Conservation (phyloP, 345 rosid genomes). For the Aurinia saxatilis region DNA sequence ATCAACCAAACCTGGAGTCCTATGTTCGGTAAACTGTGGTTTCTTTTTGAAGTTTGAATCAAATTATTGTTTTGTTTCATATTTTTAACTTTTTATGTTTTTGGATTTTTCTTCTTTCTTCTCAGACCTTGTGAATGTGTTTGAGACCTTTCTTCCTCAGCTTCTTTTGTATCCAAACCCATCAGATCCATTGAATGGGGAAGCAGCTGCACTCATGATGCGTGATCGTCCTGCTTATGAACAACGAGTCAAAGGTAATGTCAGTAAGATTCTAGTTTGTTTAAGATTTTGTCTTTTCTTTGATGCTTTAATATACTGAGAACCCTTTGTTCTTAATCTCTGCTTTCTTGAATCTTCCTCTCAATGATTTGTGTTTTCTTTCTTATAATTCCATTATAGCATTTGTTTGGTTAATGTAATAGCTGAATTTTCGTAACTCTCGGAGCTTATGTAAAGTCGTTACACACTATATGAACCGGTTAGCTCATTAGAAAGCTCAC, state of each 20-base stretch:
- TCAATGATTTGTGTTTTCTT: neutral
- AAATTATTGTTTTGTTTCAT: neutral
- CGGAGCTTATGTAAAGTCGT: neutral
- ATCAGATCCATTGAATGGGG: conserved; percentile 93
- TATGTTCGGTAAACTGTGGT: conserved; percentile 66
- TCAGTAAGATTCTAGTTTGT: too few relatives aligned
- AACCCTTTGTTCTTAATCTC: neutral
- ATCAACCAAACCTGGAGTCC: conserved; percentile 99
- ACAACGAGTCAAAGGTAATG: conserved; percentile 82
- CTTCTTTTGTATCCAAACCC: conserved; percentile 97
- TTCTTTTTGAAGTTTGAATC: neutral
- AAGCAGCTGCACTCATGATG: conserved; percentile 95
- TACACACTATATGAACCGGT: neutral
- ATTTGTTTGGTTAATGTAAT: neutral
- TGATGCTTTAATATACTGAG: neutral
- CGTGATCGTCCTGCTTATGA: conserved; percentile 83
- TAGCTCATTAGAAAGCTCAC: neutral
- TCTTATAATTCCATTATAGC: neutral
- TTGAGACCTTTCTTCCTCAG: conserved; percentile 97
- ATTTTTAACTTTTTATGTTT: neutral
- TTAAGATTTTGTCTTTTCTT: neutral
- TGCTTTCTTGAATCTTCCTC: neutral
- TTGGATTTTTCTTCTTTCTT: conserved; percentile 4
- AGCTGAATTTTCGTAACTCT: neutral
- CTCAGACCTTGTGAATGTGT: conserved; percentile 91